Evolutionary conservation across 208 protist species (phyloP), one percentile per base, ranked within the genome.

Genomic region (Leptomonas seymouri): DNA sequence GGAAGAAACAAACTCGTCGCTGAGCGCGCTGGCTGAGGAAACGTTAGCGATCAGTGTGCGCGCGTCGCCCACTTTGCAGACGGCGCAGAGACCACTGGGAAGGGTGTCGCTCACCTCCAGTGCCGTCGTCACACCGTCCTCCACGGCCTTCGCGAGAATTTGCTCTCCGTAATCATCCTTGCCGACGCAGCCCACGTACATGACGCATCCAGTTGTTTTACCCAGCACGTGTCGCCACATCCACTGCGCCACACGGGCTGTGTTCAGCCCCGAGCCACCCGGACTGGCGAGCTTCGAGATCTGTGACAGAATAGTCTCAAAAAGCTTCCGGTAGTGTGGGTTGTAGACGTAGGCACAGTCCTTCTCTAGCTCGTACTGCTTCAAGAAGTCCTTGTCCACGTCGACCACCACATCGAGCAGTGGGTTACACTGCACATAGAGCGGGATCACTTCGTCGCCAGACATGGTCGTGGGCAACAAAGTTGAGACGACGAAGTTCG

Each of bases 211-310:
- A 98, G 94, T 59, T 12, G 28, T 21, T 98, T 68, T 63, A 16
- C 66, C 65, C 77, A 82, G 49, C 42, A 61, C 28, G 64, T 72
- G 55, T 49, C 63, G 20, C 81, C 76, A 67, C 61, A 97, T 78
- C 94, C 95, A 98, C 84, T 98, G 93, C 30, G 88, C 89, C 28
- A 99, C 97, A 50, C 99, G 90, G 16, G 98, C 97, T 23, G 95
- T 89, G 91, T 99, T 99, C 72, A 99, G 95, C 12, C 97, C 98
- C 31, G 98, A 89, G 55, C 99, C 99, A 48, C 98, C 99, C 11
- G 98, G 97, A 34, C 98, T 93, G 76, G 98, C 80, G 71, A 98
- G 94, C 28, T 90, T 76, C 74, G 98, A 97, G 39, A 86, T 86
- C 14, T 98, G 74, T 36, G 85, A 69, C 50, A 99, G 80, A 77